Evolutionary conservation across 169 alveolate genomes (phyloP), one percentile per base, ranked within the genome.

Genomic region (Cyclospora cayetanensis): DNA sequence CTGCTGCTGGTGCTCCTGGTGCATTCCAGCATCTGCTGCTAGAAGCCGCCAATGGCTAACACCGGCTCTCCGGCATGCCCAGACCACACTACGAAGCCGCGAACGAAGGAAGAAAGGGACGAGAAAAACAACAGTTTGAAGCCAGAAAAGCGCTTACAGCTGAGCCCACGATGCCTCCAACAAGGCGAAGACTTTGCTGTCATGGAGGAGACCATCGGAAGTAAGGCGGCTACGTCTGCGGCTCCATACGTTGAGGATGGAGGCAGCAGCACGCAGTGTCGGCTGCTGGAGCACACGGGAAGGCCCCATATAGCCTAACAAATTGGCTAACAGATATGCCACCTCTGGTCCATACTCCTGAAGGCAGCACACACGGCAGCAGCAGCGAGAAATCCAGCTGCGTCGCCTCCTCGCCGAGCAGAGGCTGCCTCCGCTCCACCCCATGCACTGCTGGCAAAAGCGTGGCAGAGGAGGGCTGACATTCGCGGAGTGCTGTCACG

Each of bases 101-200:
- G n/a, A n/a, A n/a, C n/a, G n/a, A n/a, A n/a, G n/a, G n/a, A n/a
- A n/a, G 60, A 11, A 50, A 50, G 18, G 9, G 18, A 18, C 9
- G 60, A 50, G 60, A 50, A 50, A 18, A 50, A 50, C 60, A 50
- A 11, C 60, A 50, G 60, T 50, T 9, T 50, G 18, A 11, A 50
- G 9, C 9, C 18, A n/a, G 25, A 15, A 22, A 46, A 15, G 60
- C 27, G 34, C 89, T 3, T 79, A 79, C 89, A 79, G 89, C 89
- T 79, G 89, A 25, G 89, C 89, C 89, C 89, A 79, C 34, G 68
- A 79, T 27, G 89, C 89, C 34, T 79, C 89, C 31, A 79, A 72
- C 20, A 63, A 39, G 52, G 89, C 42, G 89, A 79, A 79, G 50
- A 79, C 46, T 27, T 39, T 9, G 15, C 50, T 63, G 42, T 79